Evolutionary conservation across 164 flowering plant species (phyloP).

Genomic region (Vitis rupestris): DNA sequence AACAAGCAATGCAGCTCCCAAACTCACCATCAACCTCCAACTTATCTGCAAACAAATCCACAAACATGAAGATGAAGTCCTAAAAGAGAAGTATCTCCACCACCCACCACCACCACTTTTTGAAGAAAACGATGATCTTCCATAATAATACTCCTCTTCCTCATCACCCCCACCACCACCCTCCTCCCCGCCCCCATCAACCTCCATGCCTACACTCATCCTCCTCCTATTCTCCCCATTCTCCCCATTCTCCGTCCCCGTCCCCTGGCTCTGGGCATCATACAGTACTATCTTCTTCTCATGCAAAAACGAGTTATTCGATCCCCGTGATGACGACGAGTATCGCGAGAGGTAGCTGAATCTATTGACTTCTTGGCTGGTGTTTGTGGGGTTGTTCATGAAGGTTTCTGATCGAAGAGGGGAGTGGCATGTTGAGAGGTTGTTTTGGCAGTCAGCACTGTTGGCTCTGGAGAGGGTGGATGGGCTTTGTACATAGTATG

Average conservation of each 20-base stretch:
- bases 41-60: constrained; percentile 66
- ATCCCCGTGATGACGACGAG: constrained; percentile 75
- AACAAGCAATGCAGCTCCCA: constrained; percentile 63
- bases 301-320: constrained; percentile 46
- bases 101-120: constrained; percentile 20
- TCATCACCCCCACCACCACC: constrained; percentile 14
- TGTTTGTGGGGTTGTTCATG: constrained; percentile 6
- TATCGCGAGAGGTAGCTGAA: constrained; percentile 43
- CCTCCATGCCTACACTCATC: constrained; percentile 1
- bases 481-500: constrained; percentile 89
- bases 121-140: neutral
- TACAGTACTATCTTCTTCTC: constrained; percentile 28
- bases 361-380: constrained; percentile 18
- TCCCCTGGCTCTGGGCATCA: constrained; percentile 17
- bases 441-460: constrained; percentile 25
- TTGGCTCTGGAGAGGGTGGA: constrained; percentile 53
- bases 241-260: constrained; percentile 10
- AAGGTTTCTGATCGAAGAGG: constrained; percentile 21
- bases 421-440: constrained; percentile 17
- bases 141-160: constrained; percentile 19
- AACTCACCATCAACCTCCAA: constrained; percentile 67
- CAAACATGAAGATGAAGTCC: constrained; percentile 34
- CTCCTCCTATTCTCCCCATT: constrained; percentile 16
- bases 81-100: constrained; percentile 44
- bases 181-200: constrained; percentile 9